Evolutionary conservation across 257 asterid genomes (phyloP).

Genomic region (Coffea eugenioides): DNA sequence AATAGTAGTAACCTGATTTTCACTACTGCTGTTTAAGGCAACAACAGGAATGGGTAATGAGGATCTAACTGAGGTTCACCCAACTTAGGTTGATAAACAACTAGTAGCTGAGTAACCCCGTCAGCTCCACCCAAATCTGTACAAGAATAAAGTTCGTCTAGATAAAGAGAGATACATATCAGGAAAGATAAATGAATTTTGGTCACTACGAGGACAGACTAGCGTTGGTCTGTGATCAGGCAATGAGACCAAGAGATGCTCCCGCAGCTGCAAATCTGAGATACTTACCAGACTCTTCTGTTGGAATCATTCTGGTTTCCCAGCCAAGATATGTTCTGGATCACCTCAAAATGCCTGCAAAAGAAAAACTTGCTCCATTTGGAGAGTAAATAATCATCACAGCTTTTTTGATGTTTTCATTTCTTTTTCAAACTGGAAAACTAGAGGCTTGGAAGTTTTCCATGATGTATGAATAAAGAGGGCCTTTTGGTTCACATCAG

Average conservation of each 20-base stretch:
- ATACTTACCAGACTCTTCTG: background rate
- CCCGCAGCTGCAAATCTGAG: background rate
- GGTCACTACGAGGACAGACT: background rate
- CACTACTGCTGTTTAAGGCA: background rate
- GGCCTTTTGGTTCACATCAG: too few species aligned
- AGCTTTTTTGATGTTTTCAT: too few species aligned
- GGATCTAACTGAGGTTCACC: background rate
- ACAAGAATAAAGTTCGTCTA: too few species aligned
- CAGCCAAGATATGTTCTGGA: background rate
- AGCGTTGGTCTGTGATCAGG: background rate
- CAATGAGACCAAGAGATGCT: background rate
- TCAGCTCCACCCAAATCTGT: background rate
- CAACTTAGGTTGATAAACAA: background rate
- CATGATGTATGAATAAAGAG: too few species aligned
- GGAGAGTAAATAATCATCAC: too few species aligned
- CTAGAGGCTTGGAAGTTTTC: too few species aligned
- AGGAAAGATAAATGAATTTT: background rate
- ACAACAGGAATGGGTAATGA: background rate
- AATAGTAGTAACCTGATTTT: background rate
- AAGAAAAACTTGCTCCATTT: too few species aligned
- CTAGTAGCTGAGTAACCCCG: background rate
- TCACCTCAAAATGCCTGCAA: too few species aligned
- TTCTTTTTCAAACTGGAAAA: too few species aligned
- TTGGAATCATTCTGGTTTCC: background rate
- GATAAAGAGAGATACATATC: too few species aligned